These are phyloP conservation scores for Pythium aquatile DNA, from an alignment of 352 stramenopile species.

Conservation along the genomic window DNA sequence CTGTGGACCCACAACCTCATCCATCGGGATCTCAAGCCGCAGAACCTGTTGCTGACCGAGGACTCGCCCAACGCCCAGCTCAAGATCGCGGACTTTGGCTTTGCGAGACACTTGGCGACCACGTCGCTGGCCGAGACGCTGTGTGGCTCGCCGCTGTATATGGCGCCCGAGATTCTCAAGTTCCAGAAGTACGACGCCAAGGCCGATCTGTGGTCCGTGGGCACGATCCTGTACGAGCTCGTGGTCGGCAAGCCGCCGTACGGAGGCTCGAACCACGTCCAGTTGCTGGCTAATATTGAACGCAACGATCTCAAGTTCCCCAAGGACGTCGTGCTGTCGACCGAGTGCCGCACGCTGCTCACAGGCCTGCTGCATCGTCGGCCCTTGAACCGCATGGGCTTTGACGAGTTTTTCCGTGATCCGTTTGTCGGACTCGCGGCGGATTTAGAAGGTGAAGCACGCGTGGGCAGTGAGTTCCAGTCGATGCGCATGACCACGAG, in stretches of 20 bases:
- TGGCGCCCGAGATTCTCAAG: conserved; percentile 97
- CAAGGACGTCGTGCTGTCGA: conserved; percentile 71
- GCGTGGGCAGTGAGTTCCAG: conserved; percentile 13
- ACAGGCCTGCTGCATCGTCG: conserved; percentile 84
- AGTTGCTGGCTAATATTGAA: conserved; percentile 94
- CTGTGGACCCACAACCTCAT: conserved; percentile 81
- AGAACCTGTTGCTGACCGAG: conserved; percentile 93
- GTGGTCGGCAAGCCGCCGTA: conserved; percentile 92
- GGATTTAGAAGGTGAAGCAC: conserved; percentile 14
- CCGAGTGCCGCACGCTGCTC: conserved; percentile 79
- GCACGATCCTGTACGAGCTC: conserved; percentile 96
- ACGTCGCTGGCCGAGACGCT: conserved; percentile 94
- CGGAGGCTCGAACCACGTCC: conserved; percentile 93
- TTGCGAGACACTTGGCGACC: conserved; percentile 92
- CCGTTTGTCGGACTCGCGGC: conserved; percentile 47
- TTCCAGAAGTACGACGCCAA: conserved; percentile 96
- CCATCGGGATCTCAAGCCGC: conserved; percentile 92
- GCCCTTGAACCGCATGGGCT: conserved; percentile 81
- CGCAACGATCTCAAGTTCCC: conserved; percentile 88
- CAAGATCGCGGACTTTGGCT: conserved; percentile 83
- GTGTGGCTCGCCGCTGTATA: conserved; percentile 96
- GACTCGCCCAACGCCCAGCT: conserved; percentile 49
- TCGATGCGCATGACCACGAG: conserved; percentile 32
- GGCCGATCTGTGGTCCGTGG: conserved; percentile 95
- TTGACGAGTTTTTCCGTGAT: conserved; percentile 90